These are phyloP conservation scores for Conringia planisiliqua DNA, from an alignment of 345 rosid genomes.

Conservation along the genomic window DNA sequence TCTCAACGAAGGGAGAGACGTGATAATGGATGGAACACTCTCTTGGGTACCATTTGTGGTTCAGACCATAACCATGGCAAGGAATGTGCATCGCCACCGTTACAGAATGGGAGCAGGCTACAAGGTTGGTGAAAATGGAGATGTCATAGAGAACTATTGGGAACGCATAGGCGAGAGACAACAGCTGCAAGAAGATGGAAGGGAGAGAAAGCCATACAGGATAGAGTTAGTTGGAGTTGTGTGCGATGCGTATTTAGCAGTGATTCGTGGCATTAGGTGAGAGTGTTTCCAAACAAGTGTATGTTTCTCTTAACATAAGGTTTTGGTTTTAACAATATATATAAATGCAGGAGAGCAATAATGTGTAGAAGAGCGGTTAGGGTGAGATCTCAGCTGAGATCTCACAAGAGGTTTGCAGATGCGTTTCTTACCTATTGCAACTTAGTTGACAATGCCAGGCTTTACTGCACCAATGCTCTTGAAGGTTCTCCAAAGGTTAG, in stretches of 20 bases:
- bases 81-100: slow-evolving; percentile 79
- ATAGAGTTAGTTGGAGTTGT: slow-evolving; percentile 95
- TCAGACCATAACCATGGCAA: slow-evolving; percentile 90
- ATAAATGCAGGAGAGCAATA: slow-evolving; percentile 78
- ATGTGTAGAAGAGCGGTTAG: slow-evolving; percentile 90
- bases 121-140: slow-evolving; percentile 61
- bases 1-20: slow-evolving; percentile 89
- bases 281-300: slow-evolving; percentile 1
- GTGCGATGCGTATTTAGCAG: slow-evolving; percentile 93
- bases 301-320: background rate
- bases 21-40: slow-evolving; percentile 95
- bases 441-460: slow-evolving; percentile 82
- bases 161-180: slow-evolving; percentile 63
- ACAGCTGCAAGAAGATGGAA: slow-evolving; percentile 45
- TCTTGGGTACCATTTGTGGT: slow-evolving; percentile 95
- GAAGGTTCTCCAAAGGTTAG: slow-evolving; percentile 85
- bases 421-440: slow-evolving; percentile 80
- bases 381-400: slow-evolving; percentile 75
- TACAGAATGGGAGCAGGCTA: slow-evolving; percentile 94
- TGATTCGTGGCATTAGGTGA: slow-evolving; percentile 86
- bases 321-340: background rate
- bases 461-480: slow-evolving; percentile 78
- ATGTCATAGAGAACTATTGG: slow-evolving; percentile 79
- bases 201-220: slow-evolving; percentile 76
- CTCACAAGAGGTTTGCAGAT: slow-evolving; percentile 90